Evolutionary conservation across 352 stramenopile genomes (phyloP).

Genomic region (Pythium myriotylum): DNA sequence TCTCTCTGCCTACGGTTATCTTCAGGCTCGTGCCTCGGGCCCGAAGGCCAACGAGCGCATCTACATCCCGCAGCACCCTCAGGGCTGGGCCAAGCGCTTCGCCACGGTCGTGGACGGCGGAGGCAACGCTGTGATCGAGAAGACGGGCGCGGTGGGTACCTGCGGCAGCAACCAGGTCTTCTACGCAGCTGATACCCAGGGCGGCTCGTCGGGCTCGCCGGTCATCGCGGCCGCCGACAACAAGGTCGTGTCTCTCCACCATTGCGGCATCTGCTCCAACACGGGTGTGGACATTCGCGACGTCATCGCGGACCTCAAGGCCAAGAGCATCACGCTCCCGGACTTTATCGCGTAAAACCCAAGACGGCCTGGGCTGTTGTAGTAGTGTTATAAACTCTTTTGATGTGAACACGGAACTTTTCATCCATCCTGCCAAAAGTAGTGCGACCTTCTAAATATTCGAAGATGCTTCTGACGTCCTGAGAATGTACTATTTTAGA

Average conservation of each 20-base stretch:
- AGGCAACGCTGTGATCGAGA: constrained; percentile 14
- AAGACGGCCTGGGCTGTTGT: too few species aligned
- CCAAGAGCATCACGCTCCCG: constrained; percentile 4
- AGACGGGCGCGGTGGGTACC: too few species aligned
- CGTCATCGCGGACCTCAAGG: constrained; percentile 18
- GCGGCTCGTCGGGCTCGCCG: constrained; percentile 34
- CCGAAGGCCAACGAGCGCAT: constrained; percentile 53
- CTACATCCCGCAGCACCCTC: constrained; percentile 65
- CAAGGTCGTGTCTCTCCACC: constrained; percentile 31
- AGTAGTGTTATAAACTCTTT: too few species aligned
- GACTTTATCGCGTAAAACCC: not conserved
- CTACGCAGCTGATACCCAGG: constrained; percentile 29
- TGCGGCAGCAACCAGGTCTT: constrained; percentile 30
- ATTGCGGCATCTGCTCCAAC: constrained; percentile 35
- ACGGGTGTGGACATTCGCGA: constrained; percentile 11
- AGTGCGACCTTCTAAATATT: too few species aligned
- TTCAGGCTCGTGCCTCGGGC: constrained; percentile 45
- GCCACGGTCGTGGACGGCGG: constrained; percentile 38
- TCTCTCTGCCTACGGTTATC: constrained; percentile 50
- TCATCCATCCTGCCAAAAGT: too few species aligned
- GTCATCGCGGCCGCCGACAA: constrained; percentile 25
- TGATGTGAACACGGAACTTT: too few species aligned
- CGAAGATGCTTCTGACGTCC: too few species aligned
- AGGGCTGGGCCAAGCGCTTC: constrained; percentile 66
- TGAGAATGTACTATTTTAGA: too few species aligned